Evolutionary conservation across 352 stramenopile genomes (phyloP).

Genomic region (Globisporangium recalcitrans): DNA sequence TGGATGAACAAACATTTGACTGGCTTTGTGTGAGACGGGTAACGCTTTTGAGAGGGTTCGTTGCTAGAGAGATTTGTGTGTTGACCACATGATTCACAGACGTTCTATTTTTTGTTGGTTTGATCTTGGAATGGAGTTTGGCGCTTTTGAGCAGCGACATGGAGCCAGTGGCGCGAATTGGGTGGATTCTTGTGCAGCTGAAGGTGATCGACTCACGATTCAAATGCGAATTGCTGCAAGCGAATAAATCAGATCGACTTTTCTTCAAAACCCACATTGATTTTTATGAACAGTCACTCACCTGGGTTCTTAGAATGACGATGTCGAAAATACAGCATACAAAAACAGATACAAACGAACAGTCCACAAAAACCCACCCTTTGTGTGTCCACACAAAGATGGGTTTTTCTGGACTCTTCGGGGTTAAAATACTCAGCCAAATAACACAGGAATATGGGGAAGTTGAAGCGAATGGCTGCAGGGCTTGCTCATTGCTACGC

Average conservation of each 20-base stretch:
- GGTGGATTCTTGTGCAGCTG: no score
- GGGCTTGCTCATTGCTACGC: constrained; percentile 19
- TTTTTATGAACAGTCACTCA: background rate
- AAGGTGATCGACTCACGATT: background rate
- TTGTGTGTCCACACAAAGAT: no score
- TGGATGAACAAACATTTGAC: background rate
- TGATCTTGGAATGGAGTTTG: background rate
- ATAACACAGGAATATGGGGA: background rate
- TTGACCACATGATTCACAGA: background rate
- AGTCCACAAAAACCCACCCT: background rate
- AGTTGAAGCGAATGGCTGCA: constrained; percentile 1
- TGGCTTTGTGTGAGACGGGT: background rate
- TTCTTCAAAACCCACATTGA: background rate
- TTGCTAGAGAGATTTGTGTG: background rate
- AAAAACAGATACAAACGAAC: no score
- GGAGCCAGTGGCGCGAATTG: background rate
- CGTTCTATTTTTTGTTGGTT: background rate
- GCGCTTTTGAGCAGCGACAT: background rate
- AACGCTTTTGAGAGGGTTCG: background rate
- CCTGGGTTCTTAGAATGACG: background rate
- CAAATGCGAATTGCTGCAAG: background rate
- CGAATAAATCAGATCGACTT: background rate
- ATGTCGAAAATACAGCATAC: background rate
- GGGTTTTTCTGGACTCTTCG: background rate
- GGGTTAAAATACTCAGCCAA: constrained; percentile 1